These are phyloP conservation scores for Tolypocladium ophioglossoides DNA, from an alignment of 2,329 filamentous ascomycete genomes.

Conservation along the genomic window DNA sequence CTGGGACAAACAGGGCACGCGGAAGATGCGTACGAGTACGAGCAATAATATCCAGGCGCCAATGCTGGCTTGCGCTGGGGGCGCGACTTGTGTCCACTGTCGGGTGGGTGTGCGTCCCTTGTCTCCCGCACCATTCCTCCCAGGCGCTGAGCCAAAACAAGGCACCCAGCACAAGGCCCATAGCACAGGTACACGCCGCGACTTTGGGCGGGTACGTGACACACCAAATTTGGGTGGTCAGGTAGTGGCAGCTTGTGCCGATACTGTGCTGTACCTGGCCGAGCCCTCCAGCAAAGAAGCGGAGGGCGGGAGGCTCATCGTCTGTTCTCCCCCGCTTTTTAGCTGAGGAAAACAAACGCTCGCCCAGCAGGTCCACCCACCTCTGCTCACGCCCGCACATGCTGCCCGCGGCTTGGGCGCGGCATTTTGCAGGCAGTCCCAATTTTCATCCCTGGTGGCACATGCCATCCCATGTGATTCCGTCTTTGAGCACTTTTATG, in stretches of 20 bases:
- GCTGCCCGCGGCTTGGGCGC: neutral
- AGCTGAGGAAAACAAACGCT: neutral
- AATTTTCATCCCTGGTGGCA: neutral
- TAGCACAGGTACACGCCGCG: slow-evolving; percentile 16
- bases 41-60: too few relatives aligned
- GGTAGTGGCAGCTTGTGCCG: slow-evolving; percentile 20
- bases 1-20: neutral
- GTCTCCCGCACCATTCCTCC: slow-evolving; percentile 3
- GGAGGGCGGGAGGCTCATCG: neutral
- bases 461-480: neutral
- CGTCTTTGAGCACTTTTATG: neutral
- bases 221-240: slow-evolving; percentile 22
- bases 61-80: neutral
- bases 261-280: slow-evolving; percentile 27
- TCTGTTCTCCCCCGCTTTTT: neutral
- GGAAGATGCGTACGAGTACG: neutral
- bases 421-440: neutral
- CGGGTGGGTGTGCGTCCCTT: neutral
- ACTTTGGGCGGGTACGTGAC: slow-evolving; percentile 26
- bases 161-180: neutral
- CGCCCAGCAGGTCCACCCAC: neutral
- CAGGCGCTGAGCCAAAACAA: slow-evolving; percentile 2
- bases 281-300: neutral
- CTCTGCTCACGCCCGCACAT: neutral
- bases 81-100: neutral